phyloP scores from a whole-genome alignment of 2,329 filamentous ascomycete species.

The Alternaria arborescens region DNA sequence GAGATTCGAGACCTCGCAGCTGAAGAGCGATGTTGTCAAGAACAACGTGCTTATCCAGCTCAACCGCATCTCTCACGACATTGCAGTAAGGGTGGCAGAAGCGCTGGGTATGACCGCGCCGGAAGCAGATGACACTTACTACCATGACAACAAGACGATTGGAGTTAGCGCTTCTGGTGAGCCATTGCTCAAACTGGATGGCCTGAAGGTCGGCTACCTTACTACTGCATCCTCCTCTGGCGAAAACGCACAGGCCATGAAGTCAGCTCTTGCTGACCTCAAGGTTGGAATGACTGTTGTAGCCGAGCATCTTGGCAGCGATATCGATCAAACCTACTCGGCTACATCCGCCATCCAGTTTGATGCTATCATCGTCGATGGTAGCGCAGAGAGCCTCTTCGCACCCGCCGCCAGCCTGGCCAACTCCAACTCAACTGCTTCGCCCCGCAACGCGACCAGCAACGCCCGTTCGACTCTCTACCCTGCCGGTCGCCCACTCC shows the following conservation, averaged over 20 bases:
- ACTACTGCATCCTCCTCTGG: slow-evolving; percentile 56
- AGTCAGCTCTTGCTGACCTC: slow-evolving; percentile 56
- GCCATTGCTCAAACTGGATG: slow-evolving; percentile 67
- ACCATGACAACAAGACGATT: slow-evolving; percentile 72
- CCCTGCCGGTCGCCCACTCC: slow-evolving; percentile 68
- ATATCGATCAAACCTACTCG: slow-evolving; percentile 71
- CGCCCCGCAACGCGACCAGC: slow-evolving; percentile 29
- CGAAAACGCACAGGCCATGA: slow-evolving; percentile 63
- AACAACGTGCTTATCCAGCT: slow-evolving; percentile 73
- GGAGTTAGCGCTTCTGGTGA: slow-evolving; percentile 68
- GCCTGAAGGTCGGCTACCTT: slow-evolving; percentile 71
- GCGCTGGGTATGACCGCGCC: slow-evolving; percentile 69
- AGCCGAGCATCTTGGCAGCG: slow-evolving; percentile 63
- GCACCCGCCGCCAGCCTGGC: slow-evolving; percentile 32
- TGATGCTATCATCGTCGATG: slow-evolving; percentile 70
- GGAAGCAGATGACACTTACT: slow-evolving; percentile 68
- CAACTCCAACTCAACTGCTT: slow-evolving; percentile 33
- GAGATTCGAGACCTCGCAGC: slow-evolving; percentile 72
- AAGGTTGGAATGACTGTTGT: slow-evolving; percentile 69
- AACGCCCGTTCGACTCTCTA: slow-evolving; percentile 62
- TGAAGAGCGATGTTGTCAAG: slow-evolving; percentile 66
- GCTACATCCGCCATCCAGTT: slow-evolving; percentile 69
- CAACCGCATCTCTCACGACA: slow-evolving; percentile 72
- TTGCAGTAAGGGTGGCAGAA: slow-evolving; percentile 70
- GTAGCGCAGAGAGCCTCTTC: slow-evolving; percentile 66